These are phyloP conservation scores for Sporisorium graminicola DNA, from an alignment of 1,284 basidiomycete species.

Conservation along the genomic window DNA sequence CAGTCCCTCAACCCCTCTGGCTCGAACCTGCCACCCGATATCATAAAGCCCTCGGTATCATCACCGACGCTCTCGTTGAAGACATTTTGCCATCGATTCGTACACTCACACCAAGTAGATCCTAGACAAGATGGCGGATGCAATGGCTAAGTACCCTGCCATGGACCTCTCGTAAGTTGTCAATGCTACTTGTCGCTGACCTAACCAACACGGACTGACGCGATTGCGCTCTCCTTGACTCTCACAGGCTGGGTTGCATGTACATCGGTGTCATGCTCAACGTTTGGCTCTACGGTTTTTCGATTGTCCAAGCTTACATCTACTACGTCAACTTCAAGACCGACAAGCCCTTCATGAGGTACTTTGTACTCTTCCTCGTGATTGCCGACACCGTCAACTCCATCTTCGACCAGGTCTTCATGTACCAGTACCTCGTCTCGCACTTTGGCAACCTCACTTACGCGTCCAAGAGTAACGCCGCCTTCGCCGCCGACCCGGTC, in stretches of 20 bases:
- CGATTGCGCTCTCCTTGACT: not conserved
- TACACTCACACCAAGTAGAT: constrained; percentile 4
- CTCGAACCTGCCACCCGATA: not conserved
- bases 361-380: constrained; percentile 58
- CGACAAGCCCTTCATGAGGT: constrained; percentile 58
- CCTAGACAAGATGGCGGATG: constrained; percentile 27
- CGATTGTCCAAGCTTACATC: constrained; percentile 61
- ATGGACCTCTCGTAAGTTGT: constrained; percentile 46
- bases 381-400: constrained; percentile 56
- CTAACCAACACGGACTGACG: not conserved
- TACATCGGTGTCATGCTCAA: constrained; percentile 64
- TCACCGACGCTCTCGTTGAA: not conserved
- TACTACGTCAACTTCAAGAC: constrained; percentile 60
- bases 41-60: not conserved
- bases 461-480: constrained; percentile 44
- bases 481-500: constrained; percentile 59
- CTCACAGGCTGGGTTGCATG: constrained; percentile 56
- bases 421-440: constrained; percentile 62
- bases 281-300: constrained; percentile 62
- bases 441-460: constrained; percentile 59
- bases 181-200: not conserved
- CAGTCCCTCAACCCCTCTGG: not conserved
- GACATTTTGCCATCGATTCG: not conserved
- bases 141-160: constrained; percentile 28
- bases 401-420: constrained; percentile 56